Evolutionary conservation across 441 rosid genomes (phyloP).

Genomic region (Populus hybrid): DNA sequence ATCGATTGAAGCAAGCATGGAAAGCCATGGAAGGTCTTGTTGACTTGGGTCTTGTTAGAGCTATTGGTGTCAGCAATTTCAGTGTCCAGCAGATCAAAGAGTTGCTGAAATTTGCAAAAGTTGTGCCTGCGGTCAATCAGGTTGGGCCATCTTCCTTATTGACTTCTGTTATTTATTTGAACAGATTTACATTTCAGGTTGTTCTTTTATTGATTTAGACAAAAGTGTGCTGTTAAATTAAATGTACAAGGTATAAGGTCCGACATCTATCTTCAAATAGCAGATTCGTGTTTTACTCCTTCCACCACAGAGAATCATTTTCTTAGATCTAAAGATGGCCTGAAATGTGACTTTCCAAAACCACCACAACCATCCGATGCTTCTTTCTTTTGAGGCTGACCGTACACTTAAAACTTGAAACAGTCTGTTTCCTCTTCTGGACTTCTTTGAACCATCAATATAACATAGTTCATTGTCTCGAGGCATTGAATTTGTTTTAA

Average conservation of each 20-base stretch:
- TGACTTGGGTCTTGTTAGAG: constrained; percentile 48
- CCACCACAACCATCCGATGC: not conserved
- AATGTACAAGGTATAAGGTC: not conserved
- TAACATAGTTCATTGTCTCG: not conserved
- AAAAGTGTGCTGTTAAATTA: not conserved
- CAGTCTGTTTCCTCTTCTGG: not conserved
- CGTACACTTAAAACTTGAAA: not conserved
- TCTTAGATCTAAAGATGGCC: not conserved
- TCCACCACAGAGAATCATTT: not conserved
- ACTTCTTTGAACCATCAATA: not conserved
- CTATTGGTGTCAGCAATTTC: constrained; percentile 60
- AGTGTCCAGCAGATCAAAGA: constrained; percentile 53
- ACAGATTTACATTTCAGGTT: constrained; percentile 7
- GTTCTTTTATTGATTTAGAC: not conserved
- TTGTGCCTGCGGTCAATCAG: constrained; percentile 62
- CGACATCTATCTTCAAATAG: not conserved
- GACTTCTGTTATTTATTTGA: not conserved
- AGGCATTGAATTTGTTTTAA: not conserved
- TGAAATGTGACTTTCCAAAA: not conserved
- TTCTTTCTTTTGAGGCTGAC: not conserved
- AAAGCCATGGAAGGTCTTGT: constrained; percentile 60
- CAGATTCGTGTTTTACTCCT: not conserved
- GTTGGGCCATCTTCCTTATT: constrained; percentile 22
- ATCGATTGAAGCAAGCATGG: constrained; percentile 58
- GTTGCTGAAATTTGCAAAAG: constrained; percentile 53